A percentile compares a stretch with the other conserved stretches of the same genome.
These are phyloP conservation scores for Geranomyces michiganensis DNA, from an alignment of 192 early-diverging fungal species.

Conservation along the genomic window DNA sequence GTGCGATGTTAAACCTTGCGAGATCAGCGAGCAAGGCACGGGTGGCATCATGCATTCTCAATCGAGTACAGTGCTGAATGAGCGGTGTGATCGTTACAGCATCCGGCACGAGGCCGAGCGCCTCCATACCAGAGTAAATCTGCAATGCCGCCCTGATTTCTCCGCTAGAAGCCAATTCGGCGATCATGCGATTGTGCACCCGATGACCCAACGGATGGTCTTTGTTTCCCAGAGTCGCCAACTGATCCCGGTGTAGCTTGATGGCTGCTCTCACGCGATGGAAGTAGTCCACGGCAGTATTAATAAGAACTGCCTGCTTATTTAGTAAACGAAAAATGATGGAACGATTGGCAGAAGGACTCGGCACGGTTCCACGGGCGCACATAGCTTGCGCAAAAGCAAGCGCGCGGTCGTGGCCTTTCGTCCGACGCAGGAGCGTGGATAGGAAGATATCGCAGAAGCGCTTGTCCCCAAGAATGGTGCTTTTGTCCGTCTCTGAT, in stretches of 20 bases:
- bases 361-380: too few relatives aligned
- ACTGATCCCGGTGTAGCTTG: too few relatives aligned
- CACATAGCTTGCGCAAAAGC: too few relatives aligned
- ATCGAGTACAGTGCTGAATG: background rate
- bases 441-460: background rate
- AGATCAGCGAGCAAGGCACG: background rate
- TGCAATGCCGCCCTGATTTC: background rate
- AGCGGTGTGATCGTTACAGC: background rate
- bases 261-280: too few relatives aligned
- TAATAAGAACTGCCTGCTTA: too few relatives aligned
- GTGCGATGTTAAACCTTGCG: background rate
- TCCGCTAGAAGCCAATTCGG: background rate
- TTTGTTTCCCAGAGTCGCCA: too few relatives aligned
- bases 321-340: too few relatives aligned
- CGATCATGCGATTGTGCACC: background rate
- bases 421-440: background rate
- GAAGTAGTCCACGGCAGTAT: too few relatives aligned
- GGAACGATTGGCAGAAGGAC: too few relatives aligned
- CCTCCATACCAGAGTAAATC: slow-evolving; percentile 1
- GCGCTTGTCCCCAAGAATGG: background rate
- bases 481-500: background rate
- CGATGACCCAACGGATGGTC: background rate
- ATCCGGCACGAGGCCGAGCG: background rate
- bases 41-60: background rate
- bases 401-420: background rate